Percentiles rank a stretch among this genome's conserved stretches.
Evolutionary conservation across 345 rosid species (phyloP).

Genomic region (Arabis hirsuta): DNA sequence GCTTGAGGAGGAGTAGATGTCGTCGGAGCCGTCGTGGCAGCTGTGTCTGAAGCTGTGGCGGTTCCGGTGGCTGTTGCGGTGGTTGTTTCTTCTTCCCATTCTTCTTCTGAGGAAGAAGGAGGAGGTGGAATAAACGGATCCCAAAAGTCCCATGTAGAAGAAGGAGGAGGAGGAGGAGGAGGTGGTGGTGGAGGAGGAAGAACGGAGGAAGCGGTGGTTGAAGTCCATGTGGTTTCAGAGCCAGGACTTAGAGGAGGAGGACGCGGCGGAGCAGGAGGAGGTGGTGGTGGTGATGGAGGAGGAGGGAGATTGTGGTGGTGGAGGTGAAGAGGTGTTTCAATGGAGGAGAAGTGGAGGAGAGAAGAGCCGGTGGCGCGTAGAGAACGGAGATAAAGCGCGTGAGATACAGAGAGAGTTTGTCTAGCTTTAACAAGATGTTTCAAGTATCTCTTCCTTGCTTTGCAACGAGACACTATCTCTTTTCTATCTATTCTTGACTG

Average conservation of each 20-base stretch:
- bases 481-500: slow-evolving; percentile 77
- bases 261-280: slow-evolving; percentile 42
- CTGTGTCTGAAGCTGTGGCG: slow-evolving; percentile 48
- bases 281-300: slow-evolving; percentile 36
- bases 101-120: slow-evolving; percentile 65
- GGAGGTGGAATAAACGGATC: slow-evolving; percentile 76
- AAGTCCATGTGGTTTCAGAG: slow-evolving; percentile 84
- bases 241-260: slow-evolving; percentile 75
- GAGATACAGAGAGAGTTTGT: slow-evolving; percentile 78
- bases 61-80: slow-evolving; percentile 42
- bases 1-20: slow-evolving; percentile 56
- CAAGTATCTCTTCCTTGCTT: slow-evolving; percentile 86
- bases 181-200: slow-evolving; percentile 49
- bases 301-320: slow-evolving; percentile 48
- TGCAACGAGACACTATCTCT: slow-evolving; percentile 87
- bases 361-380: slow-evolving; percentile 84
- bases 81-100: slow-evolving; percentile 67
- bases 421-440: slow-evolving; percentile 84
- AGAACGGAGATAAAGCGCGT: slow-evolving; percentile 87
- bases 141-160: slow-evolving; percentile 95
- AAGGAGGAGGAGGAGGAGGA: slow-evolving; percentile 70
- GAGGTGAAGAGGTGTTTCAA: slow-evolving; percentile 65
- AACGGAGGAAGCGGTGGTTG: slow-evolving; percentile 57
- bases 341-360: slow-evolving; percentile 72
- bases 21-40: slow-evolving; percentile 50